These are phyloP conservation scores for Spizellomyces punctatus DNA, from an alignment of 192 early-diverging fungal species.

Conservation along the genomic window DNA sequence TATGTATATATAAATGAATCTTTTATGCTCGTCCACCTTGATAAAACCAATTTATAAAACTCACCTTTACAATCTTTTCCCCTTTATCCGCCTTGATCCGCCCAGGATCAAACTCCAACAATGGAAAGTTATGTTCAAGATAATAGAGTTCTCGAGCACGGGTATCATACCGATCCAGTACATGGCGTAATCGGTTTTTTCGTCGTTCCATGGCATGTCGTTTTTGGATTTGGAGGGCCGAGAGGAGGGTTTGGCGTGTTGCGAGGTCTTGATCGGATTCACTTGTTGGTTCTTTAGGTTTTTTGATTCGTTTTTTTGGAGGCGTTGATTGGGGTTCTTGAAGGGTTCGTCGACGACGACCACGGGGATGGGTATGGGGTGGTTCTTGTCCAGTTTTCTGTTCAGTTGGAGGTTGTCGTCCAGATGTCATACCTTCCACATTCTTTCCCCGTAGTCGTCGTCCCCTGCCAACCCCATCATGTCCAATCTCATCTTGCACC, in stretches of 20 bases:
- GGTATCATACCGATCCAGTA: slow-evolving; percentile 56
- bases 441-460: too few relatives aligned
- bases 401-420: too few relatives aligned
- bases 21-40: too few relatives aligned
- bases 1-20: too few relatives aligned
- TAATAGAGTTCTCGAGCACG: slow-evolving; percentile 61
- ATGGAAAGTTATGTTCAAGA: slow-evolving; percentile 54
- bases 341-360: too few relatives aligned
- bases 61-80: slow-evolving; percentile 50
- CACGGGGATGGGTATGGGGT: too few relatives aligned
- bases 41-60: background rate
- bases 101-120: slow-evolving; percentile 56
- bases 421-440: too few relatives aligned
- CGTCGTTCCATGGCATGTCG: slow-evolving; percentile 32
- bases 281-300: background rate
- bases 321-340: too few relatives aligned
- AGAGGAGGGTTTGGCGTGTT: slow-evolving; percentile 22
- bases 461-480: too few relatives aligned
- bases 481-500: too few relatives aligned
- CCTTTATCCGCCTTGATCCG: slow-evolving; percentile 53
- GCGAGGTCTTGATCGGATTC: slow-evolving; percentile 19
- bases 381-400: too few relatives aligned
- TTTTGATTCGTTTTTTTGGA: background rate
- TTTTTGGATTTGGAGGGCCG: slow-evolving; percentile 51
- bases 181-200: slow-evolving; percentile 45